phyloP scores from a whole-genome alignment of 2,329 filamentous ascomycete genomes.

The Ceratocystis destructans region DNA sequence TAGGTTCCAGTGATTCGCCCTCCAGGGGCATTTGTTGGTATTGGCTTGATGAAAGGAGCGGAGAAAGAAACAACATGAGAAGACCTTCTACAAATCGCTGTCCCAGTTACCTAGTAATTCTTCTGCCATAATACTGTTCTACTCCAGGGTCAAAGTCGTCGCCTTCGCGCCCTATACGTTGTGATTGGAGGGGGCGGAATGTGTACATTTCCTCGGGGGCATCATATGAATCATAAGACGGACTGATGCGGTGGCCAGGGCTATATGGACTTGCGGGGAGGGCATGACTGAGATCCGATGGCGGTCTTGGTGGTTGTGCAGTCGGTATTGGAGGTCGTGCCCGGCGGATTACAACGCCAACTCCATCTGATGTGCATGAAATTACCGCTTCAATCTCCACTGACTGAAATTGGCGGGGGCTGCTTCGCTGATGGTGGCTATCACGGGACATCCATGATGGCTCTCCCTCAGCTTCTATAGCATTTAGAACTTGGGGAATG shows the following conservation, averaged over 20 bases:
- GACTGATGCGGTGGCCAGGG: background rate
- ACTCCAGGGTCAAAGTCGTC: conserved; percentile 32
- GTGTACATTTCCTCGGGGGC: conserved; percentile 32
- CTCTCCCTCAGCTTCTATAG: conserved; percentile 27
- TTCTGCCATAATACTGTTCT: background rate
- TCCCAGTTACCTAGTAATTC: background rate
- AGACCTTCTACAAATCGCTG: background rate
- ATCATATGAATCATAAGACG: conserved; percentile 32
- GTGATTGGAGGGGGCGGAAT: conserved; percentile 32
- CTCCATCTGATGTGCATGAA: conserved; percentile 75
- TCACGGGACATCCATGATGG: conserved; percentile 26
- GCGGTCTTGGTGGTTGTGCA: conserved; percentile 36
- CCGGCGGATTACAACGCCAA: conserved; percentile 66
- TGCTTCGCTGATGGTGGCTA: conserved; percentile 20
- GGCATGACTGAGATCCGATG: conserved; percentile 27
- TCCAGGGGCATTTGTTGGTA: background rate
- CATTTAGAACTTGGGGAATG: conserved; percentile 14
- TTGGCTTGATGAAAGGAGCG: background rate
- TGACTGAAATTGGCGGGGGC: background rate
- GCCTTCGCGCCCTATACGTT: conserved; percentile 33
- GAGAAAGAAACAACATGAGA: background rate
- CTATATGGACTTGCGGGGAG: conserved; percentile 18
- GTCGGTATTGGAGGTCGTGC: conserved; percentile 57
- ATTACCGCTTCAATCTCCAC: conserved; percentile 80
- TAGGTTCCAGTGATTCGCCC: background rate